Evolutionary conservation across 1,284 basidiomycete species (phyloP).

Genomic region (Lentinus polychrous): DNA sequence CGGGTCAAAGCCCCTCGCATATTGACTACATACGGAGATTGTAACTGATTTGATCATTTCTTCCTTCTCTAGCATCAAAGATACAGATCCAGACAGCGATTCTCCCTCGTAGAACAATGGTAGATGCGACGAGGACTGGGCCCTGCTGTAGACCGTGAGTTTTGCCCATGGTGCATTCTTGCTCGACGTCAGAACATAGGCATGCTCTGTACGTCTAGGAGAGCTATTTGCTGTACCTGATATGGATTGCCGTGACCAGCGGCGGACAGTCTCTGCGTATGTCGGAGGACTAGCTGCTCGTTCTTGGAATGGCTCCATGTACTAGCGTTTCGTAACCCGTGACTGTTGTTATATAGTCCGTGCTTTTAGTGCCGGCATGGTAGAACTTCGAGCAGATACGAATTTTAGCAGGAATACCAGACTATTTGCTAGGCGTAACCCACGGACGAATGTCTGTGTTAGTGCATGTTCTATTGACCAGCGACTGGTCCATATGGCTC

Average conservation of each 20-base stretch:
- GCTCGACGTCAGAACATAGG: conserved; percentile 1
- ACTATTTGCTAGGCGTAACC: no score
- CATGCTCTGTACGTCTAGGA: background rate
- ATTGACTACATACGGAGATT: conserved; percentile 26
- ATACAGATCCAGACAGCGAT: conserved; percentile 36
- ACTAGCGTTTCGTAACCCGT: background rate
- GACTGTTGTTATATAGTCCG: background rate
- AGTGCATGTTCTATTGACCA: no score
- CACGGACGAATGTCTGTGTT: no score
- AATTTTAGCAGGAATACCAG: no score
- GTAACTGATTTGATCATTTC: conserved; percentile 39
- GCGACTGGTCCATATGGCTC: no score
- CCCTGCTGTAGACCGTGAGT: conserved; percentile 16
- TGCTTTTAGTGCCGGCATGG: no score
- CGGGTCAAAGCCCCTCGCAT: background rate
- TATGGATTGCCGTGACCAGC: no score
- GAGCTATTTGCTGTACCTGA: background rate
- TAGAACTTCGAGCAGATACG: no score
- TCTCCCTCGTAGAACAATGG: conserved; percentile 42
- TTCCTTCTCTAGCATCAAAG: conserved; percentile 37
- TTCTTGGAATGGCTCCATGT: background rate
- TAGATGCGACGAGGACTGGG: conserved; percentile 14
- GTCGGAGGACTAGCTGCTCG: no score
- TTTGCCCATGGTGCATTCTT: conserved; percentile 13
- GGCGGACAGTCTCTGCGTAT: no score